A percentile compares a stretch with the other conserved stretches of the same genome.
Evolutionary conservation across 192 early-diverging fungal species (phyloP).

Genomic region (Backusella macrospora): DNA sequence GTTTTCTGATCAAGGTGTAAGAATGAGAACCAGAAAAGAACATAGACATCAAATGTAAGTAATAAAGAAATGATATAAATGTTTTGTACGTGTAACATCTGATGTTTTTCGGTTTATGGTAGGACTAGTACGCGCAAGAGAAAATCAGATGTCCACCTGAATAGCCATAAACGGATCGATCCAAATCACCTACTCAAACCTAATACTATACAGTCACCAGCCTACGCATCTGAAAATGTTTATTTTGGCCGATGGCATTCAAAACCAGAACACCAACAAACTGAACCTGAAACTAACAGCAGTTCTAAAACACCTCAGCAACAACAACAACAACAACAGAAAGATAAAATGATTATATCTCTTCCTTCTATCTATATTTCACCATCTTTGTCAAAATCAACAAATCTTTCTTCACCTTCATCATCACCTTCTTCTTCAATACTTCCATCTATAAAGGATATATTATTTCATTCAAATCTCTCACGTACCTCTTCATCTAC

Average conservation of each 20-base stretch:
- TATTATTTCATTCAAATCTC: background rate
- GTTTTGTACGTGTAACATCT: background rate
- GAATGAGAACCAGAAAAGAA: slow-evolving; percentile 91
- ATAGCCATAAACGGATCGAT: background rate
- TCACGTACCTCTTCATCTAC: background rate
- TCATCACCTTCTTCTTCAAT: background rate
- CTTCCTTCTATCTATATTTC: background rate
- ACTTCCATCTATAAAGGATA: slow-evolving; percentile 3
- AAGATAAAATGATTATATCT: background rate
- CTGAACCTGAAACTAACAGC: background rate
- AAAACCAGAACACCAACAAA: background rate
- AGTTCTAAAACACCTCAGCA: too few relatives aligned
- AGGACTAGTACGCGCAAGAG: background rate
- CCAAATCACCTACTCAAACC: background rate
- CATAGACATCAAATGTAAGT: slow-evolving; percentile 46
- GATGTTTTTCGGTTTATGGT: background rate
- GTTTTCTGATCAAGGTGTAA: slow-evolving; percentile 94
- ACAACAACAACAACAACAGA: too few relatives aligned
- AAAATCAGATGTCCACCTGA: background rate
- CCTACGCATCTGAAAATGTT: background rate
- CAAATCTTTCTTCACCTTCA: too few relatives aligned
- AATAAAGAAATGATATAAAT: background rate
- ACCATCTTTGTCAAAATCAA: background rate
- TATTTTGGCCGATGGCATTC: background rate
- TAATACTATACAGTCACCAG: background rate